Evolutionary conservation across 1,284 basidiomycete species (phyloP), one percentile per base, ranked within the genome.

Genomic region (Mycena citricolor): DNA sequence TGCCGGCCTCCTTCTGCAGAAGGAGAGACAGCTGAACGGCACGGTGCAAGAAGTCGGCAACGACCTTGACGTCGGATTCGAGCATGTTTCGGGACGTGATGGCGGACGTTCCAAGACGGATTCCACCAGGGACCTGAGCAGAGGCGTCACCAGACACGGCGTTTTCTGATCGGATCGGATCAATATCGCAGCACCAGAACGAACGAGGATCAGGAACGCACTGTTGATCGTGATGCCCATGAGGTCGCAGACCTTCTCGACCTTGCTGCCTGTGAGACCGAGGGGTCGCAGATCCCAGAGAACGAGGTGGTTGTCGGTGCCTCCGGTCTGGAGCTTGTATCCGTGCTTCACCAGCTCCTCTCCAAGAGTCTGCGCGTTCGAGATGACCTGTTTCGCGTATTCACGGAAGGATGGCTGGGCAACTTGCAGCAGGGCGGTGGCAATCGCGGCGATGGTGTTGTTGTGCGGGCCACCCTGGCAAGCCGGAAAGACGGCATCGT

Each of bases 401-500:
- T 76, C 72, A 72, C 91, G 90, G 81, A 90, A 99, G 25, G 81
- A 83, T 10, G 95, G 97, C 63, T 90, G 84, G 54, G 88, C 77
- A 29, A 85, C 97, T 69, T 99, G 97, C 63, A 89, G 86, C 55
- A 99, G 85, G n/a, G 97, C 79, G 16, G 94, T 95, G 44, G 94
- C 94, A 56, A 99, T 80, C 65, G 84, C 93, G 41, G 95, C 95
- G 52, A 99, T 99, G 56, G 97, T 94, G 76, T 98, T 95, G 79
- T 99, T 99, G 79, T 99, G 97, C 38, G 97, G 97, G 40, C 97
- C 97, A 73, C 97, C 97, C 75, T 99, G 97, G 82, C 95, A 99
- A 33, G 97, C 97, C 46, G 97, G 97, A 86, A 99, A 99, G 57
- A 99, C 97, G 52, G 97, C 94, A 35, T 94, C 91, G 68, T 99